These are phyloP conservation scores for Lagenidium giganteum DNA, from an alignment of 352 stramenopile genomes.

Conservation along the genomic window DNA sequence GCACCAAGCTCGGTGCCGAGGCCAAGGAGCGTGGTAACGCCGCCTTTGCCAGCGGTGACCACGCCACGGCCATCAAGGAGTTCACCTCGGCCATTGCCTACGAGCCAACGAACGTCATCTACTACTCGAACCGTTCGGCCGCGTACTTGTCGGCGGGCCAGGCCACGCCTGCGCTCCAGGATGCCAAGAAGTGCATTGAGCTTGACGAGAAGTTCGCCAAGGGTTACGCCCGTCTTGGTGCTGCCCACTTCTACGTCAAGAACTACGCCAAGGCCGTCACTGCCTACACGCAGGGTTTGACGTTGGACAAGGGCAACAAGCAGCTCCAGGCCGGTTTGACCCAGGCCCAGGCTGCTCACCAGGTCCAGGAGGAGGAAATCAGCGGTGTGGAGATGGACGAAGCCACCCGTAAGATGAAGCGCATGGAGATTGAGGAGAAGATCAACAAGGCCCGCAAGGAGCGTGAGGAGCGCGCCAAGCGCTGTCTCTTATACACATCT, in stretches of 20 bases:
- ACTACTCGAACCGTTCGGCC: slow-evolving; percentile 87
- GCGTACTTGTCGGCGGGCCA: slow-evolving; percentile 79
- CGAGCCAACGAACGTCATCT: slow-evolving; percentile 83
- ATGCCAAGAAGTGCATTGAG: slow-evolving; percentile 85
- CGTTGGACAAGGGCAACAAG: slow-evolving; percentile 83
- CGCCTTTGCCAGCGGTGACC: slow-evolving; percentile 70
- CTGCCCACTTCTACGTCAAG: slow-evolving; percentile 86
- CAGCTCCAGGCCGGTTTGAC: slow-evolving; percentile 75
- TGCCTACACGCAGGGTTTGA: slow-evolving; percentile 76
- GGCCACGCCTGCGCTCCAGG: slow-evolving; percentile 73
- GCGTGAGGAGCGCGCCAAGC: slow-evolving; percentile 78
- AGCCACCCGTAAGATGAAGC: slow-evolving; percentile 87
- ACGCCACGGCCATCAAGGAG: slow-evolving; percentile 83
- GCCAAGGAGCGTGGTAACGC: slow-evolving; percentile 85
- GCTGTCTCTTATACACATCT: no score
- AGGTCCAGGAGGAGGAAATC: slow-evolving; percentile 84
- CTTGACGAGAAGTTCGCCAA: slow-evolving; percentile 83
- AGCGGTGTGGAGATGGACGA: slow-evolving; percentile 85
- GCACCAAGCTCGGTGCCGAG: slow-evolving; percentile 66
- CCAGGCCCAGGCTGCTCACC: slow-evolving; percentile 74
- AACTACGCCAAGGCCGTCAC: slow-evolving; percentile 84
- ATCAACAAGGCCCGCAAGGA: slow-evolving; percentile 87
- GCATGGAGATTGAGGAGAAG: slow-evolving; percentile 87
- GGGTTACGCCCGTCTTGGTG: slow-evolving; percentile 81
- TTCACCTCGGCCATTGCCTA: slow-evolving; percentile 84